phyloP scores from a whole-genome alignment of 2,329 filamentous ascomycete species.

The Neopestalotiopsis sp. region DNA sequence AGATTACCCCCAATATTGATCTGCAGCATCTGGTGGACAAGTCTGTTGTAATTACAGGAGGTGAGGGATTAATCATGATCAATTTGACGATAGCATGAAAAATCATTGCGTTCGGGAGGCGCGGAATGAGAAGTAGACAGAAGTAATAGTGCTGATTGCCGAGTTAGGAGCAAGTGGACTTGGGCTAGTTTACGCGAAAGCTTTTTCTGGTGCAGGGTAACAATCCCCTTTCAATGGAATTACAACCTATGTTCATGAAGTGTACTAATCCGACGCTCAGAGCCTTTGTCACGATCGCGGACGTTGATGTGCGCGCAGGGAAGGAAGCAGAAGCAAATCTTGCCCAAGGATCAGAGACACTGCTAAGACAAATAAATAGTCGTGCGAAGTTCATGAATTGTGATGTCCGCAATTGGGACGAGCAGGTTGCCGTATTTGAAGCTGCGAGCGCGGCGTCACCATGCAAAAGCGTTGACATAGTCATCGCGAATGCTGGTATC shows the following conservation, averaged over 20 bases:
- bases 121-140: too few species aligned
- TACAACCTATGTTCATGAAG: background rate
- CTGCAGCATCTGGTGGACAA: background rate
- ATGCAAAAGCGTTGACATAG: constrained; percentile 12
- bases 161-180: constrained; percentile 11
- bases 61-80: background rate
- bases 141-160: background rate
- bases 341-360: background rate
- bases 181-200: constrained; percentile 6
- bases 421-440: constrained; percentile 13
- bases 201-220: constrained; percentile 2
- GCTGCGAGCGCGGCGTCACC: background rate
- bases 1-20: background rate
- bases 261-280: background rate
- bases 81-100: too few species aligned
- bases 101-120: too few species aligned
- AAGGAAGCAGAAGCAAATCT: background rate
- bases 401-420: constrained; percentile 10
- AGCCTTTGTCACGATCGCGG: constrained; percentile 5
- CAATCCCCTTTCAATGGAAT: too few species aligned
- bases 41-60: background rate
- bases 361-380: background rate
- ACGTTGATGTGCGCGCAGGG: background rate
- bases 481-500: constrained; percentile 10
- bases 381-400: background rate